phyloP scores from a whole-genome alignment of 176 grass and related monocot species.

The Aegilops tauschii region DNA sequence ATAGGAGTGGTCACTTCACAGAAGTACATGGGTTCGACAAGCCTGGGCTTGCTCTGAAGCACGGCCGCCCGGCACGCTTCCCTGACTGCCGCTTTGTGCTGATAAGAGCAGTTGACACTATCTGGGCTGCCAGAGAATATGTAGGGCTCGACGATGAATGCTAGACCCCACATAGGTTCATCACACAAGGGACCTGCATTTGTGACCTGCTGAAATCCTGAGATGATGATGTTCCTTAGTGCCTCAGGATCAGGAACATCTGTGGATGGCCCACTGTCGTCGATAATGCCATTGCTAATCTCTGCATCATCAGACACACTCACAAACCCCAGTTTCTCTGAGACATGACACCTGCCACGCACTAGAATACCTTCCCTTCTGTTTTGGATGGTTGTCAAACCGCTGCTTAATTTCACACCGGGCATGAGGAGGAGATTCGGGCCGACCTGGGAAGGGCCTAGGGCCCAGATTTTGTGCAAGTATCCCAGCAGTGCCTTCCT shows the following conservation, averaged over 20 bases:
- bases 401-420: not conserved
- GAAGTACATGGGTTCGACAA: constrained; percentile 86
- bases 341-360: not conserved
- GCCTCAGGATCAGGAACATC: not conserved
- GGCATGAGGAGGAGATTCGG: not conserved
- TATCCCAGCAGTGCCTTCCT: constrained; percentile 53
- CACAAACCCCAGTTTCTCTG: not conserved
- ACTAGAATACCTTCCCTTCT: not conserved
- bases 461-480: constrained; percentile 65
- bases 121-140: constrained; percentile 57
- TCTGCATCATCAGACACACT: not conserved
- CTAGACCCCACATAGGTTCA: constrained; percentile 88
- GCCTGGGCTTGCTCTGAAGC: constrained; percentile 85
- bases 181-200: constrained; percentile 86
- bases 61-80: constrained; percentile 80
- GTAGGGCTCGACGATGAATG: constrained; percentile 74
- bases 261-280: not conserved
- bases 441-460: not conserved
- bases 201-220: constrained; percentile 83
- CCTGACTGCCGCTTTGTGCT: constrained; percentile 75
- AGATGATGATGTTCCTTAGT: constrained; percentile 73
- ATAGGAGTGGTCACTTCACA: constrained; percentile 74
- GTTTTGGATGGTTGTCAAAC: not conserved
- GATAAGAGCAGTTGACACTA: constrained; percentile 55
- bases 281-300: not conserved